Evolutionary conservation across 208 protist genomes (phyloP), one percentile per base, ranked within the genome.

Genomic region (Crithidia fasciculata): DNA sequence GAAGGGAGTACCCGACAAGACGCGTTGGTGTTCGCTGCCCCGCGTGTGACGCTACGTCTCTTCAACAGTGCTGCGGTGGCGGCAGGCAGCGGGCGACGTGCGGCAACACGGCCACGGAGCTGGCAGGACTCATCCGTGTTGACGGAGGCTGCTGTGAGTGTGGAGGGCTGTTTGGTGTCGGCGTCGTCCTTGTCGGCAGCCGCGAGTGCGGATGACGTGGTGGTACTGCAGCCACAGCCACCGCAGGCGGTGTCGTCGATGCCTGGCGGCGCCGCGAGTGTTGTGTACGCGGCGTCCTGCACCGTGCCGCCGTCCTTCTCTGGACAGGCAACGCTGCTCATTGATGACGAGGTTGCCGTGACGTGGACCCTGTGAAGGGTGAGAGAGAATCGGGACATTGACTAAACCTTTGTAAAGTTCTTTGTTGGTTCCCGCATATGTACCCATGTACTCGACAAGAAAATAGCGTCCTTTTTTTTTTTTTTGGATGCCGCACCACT

Each of bases 331-430:
- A 56, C 70, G 43, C 70, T 81, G 52, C 62, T 71, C 28, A 76
- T 81, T 28, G 70, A 81, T 37, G 76, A 56, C 28, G 70, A 72
- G 57, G 59, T 76, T 5, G 76, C 68, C 13, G 76, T 73, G 68
- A 76, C 76, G 28, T 83, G 69, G 72, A 36, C 56, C 0, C 41
- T 79, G 36, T 73, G 52, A 41, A 41, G 54, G 19, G 7, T 49
- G 28, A 61, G 39, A 61, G 39, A 61, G 39, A 9, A 58, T 28
- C 28, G 28, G 19, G 50, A 55, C 10, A 55, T 55, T 45, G 37
- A 50, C 10, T 5, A 41, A 19, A 18, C 7, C 50, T 18, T 28
- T 55, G 2, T 55, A 55, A 19, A 55, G 1, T 28, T 28, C 1
- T 28, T 28, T 28, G 28, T 28, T 28, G 28, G 28, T 28, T 28